Conservation (phyloP, 805 yeast species). For the Yarrowia sp. region DNA sequence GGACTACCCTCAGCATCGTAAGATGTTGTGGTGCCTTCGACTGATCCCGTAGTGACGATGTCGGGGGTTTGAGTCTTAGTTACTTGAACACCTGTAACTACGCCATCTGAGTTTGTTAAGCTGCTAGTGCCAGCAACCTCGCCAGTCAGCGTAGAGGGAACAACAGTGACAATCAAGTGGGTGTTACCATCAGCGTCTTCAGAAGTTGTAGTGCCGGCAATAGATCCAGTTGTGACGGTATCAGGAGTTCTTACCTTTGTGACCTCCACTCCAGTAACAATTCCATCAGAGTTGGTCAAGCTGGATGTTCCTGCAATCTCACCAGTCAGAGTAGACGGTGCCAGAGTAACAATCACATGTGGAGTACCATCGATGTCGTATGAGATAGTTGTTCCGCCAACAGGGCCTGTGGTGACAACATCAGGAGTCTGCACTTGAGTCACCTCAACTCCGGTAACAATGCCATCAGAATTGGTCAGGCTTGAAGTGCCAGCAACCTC, state of each 20-base stretch:
- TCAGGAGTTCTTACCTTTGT: neutral
- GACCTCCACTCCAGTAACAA: neutral
- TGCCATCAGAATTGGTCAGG: too few species aligned
- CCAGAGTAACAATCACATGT: too few species aligned
- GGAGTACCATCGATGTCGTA: neutral
- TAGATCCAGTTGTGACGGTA: neutral
- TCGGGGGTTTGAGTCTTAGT: neutral
- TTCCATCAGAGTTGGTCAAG: neutral
- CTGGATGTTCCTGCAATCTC: neutral
- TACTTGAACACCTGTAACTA: neutral
- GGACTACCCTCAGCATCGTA: too few species aligned
- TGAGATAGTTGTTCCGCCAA: too few species aligned
- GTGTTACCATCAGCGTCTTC: neutral
- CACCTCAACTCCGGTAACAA: too few species aligned
- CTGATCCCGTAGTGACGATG: neutral
- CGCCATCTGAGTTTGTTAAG: neutral
- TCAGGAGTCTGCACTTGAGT: too few species aligned
- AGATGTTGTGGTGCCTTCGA: too few species aligned
- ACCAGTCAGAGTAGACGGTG: neutral
- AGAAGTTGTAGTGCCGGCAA: neutral
- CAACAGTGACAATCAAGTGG: neutral
- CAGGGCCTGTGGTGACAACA: too few species aligned
- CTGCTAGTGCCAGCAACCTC: neutral
- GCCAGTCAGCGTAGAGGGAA: neutral
- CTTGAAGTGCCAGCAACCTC: too few species aligned